Base-by-base conservation (phyloP, 805 yeast genomes). In the Priceomyces medius region DNA sequence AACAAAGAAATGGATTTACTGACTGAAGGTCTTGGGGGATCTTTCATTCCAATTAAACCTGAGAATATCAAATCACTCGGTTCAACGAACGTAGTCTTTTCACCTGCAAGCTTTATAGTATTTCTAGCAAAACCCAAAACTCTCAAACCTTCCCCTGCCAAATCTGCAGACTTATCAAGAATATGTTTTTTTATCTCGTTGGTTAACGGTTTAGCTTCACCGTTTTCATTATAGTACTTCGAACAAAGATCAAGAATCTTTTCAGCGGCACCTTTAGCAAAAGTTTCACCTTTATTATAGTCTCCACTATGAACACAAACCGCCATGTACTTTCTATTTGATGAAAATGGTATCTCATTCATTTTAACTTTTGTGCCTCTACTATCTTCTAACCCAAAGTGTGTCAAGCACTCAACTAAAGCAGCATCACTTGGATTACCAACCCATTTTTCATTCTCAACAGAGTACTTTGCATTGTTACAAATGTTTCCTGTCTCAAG, bases 391-490 rank as follows among this genome's bases (percentile, higher is more conserved):
- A 88, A 56, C 3, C 83, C 86, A 63, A 89, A 88, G 43, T 76
- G 77, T 4, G 79, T 68, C 42, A 89, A 68, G 24, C 80, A 78
- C 61, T 88, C 96, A 42, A 89, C 71, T 32, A 93, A 70, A 0
- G 99, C 98, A 51, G 90, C 81, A 66, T 93, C 99, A 10, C 96
- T 88, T 29, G 99, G 96, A 62, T 91, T 93, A 20, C 99, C 99
- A 35, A 86, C 78, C 55, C 66, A 84, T 56, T 78, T 81, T 44
- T 79, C 85, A 56, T 75, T 78, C 53, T 85, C 95, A 32, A 64
- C 66, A 0, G 90, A 83, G 50, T 66, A 85, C 46, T 78, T 74
- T 10, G 89, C 79, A 57, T 86, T 86, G 66, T 86, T 86, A 68
- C 93, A 86, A 36, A 85, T 59, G 51, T 79, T 82, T 14, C 90